Evolutionary conservation across 1,284 basidiomycete genomes (phyloP), one percentile per base, ranked within the genome.

Genomic region (Taiwanofungus camphoratus): DNA sequence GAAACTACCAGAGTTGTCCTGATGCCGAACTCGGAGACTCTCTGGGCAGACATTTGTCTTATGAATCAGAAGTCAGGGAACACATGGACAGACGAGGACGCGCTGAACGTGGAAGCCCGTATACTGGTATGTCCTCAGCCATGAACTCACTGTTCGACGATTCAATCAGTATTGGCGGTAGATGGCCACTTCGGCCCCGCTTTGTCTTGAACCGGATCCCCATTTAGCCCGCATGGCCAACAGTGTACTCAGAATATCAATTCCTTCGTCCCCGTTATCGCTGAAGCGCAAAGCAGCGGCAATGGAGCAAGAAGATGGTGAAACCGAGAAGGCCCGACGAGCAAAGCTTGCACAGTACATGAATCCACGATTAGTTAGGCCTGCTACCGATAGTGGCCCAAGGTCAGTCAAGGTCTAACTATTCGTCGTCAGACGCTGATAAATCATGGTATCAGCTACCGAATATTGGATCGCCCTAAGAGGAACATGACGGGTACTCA

Each of bases 171-270:
- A 34, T 34, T 18, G 19, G 36, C 21, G n/a, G 26, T 36, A 90
- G 87, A 65, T 85, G 41, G 76, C 83, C 6, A 87, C 82, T 2
- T 66, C 82, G 0, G 74, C 79, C 8, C 80, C 87, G 5, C 66
- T 90, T 30, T 89, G 86, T 57, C 70, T 90, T 18, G 78, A 83
- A 48, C 87, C 87, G 2, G 75, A 89, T 54, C 78, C 82, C 1
- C 79, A 82, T 56, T 69, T 89, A 21, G 74, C 78, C 13, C 77
- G 86, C 19, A 73, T 87, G 19, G 84, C 76, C 9, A 89, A 90
- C 55, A 76, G 77, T 50, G 71, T 84, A 3, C 64, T 84, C 36
- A 67, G 82, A 39, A 79, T 81, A 0, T 82, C 86, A 1, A 78
- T 77, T 0, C 83, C 85, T 0, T 72, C 77, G 11, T 70, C 77